Percentiles rank a stretch among this genome's conserved stretches.
These are phyloP conservation scores for Tulasnella sp. DNA, from an alignment of 768 basidiomycete species.

Conservation along the genomic window DNA sequence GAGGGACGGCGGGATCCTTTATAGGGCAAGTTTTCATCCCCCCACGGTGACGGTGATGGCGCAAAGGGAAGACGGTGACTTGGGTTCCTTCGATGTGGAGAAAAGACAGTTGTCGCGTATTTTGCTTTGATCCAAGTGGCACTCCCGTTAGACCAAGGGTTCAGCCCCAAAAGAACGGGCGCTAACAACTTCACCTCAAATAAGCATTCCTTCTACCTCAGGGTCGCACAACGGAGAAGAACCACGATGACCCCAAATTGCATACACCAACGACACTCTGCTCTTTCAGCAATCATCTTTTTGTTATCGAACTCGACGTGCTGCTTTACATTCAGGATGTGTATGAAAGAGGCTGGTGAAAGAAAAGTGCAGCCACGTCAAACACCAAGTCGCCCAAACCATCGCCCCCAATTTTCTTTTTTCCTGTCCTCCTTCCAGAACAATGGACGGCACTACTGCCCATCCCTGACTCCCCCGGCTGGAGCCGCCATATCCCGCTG, in stretches of 20 bases:
- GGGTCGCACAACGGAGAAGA: background rate
- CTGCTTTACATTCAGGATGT: background rate
- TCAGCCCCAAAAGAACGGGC: background rate
- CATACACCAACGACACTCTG: no score
- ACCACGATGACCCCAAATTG: background rate
- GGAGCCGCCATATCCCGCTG: background rate
- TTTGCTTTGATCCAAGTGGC: background rate
- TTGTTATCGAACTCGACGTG: background rate
- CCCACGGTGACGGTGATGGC: background rate
- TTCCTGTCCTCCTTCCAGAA: background rate
- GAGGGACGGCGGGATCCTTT: background rate
- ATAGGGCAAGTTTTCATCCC: background rate
- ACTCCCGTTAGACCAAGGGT: background rate
- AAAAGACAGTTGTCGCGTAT: background rate
- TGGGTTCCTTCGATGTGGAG: background rate
- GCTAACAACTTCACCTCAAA: background rate
- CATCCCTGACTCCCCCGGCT: background rate
- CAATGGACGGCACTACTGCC: background rate
- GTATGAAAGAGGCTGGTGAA: background rate
- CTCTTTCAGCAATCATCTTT: background rate
- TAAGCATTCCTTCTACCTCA: background rate
- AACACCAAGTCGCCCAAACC: background rate
- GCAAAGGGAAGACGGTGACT: background rate
- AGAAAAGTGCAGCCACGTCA: background rate
- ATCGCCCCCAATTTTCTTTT: background rate